Percentiles rank a stretch among this genome's conserved stretches.
These are phyloP conservation scores for Scenedesmus sp. DNA, from an alignment of 163 green algal genomes.

Conservation along the genomic window DNA sequence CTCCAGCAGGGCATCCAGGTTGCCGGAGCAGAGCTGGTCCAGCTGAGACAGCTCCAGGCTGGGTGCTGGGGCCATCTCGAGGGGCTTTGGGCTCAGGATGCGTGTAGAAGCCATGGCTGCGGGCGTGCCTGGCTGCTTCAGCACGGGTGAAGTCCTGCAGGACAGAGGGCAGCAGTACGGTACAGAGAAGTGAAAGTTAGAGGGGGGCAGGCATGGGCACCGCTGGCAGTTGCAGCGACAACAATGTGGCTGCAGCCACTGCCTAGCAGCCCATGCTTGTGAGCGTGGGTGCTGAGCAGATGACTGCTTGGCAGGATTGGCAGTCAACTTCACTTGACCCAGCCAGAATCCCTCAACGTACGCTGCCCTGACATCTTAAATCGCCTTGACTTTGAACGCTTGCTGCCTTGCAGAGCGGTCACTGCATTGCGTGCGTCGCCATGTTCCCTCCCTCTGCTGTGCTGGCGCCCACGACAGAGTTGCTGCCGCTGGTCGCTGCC, in stretches of 20 bases:
- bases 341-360: background rate
- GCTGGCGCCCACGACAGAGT: background rate
- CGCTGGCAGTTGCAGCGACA: background rate
- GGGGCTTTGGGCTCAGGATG: conserved; percentile 36
- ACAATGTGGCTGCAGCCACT: background rate
- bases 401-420: too few species aligned
- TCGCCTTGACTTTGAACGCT: too few species aligned
- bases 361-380: too few species aligned
- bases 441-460: background rate
- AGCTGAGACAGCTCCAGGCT: conserved; percentile 52
- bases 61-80: conserved; percentile 41
- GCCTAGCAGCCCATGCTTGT: background rate
- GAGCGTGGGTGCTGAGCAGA: background rate
- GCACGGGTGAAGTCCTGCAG: background rate
- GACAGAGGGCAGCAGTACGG: background rate
- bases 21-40: conserved; percentile 47
- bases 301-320: background rate
- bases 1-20: conserved; percentile 45
- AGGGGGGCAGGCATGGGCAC: background rate
- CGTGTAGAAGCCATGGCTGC: conserved; percentile 44
- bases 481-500: background rate
- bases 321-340: background rate
- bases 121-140: background rate
- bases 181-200: background rate
- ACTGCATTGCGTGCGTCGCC: too few species aligned